A percentile compares a stretch with the other conserved stretches of the same genome.
Evolutionary conservation across 345 rosid genomes (phyloP).

Genomic region (Salix arbutifolia): DNA sequence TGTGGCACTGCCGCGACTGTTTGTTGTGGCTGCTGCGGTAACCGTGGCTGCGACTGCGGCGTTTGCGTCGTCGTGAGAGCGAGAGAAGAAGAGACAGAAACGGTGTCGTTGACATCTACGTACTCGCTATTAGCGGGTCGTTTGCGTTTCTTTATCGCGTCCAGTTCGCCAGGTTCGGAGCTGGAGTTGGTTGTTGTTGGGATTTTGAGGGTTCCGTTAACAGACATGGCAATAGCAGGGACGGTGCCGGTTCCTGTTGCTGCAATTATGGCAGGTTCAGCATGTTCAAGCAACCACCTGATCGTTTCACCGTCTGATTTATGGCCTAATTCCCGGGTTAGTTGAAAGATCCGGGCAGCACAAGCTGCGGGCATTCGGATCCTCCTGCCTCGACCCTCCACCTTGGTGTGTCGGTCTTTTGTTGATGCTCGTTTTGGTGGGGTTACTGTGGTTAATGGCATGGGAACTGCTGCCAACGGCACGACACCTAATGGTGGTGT

Average conservation of each 20-base stretch:
- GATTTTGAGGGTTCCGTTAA: constrained; percentile 76
- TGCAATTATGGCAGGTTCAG: constrained; percentile 80
- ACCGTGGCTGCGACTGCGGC: not conserved
- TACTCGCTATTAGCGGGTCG: constrained; percentile 73
- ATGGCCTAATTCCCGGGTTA: constrained; percentile 84
- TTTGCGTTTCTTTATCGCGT: constrained; percentile 59
- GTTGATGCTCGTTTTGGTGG: constrained; percentile 60
- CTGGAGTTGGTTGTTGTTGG: constrained; percentile 57
- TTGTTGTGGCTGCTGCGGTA: constrained; percentile 2
- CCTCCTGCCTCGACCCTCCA: constrained; percentile 89
- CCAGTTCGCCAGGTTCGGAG: constrained; percentile 36
- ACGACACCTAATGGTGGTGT: constrained; percentile 7
- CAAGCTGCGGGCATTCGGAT: constrained; percentile 95
- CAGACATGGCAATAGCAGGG: constrained; percentile 91
- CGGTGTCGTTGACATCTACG: constrained; percentile 50
- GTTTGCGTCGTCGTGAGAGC: constrained; percentile 36
- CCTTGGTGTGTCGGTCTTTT: constrained; percentile 90
- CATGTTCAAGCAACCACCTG: constrained; percentile 79
- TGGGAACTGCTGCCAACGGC: constrained; percentile 29
- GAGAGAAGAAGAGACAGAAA: constrained; percentile 44
- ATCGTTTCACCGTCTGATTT: constrained; percentile 92
- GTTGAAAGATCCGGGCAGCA: constrained; percentile 85
- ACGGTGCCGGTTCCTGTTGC: constrained; percentile 93
- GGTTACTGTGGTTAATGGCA: constrained; percentile 29
- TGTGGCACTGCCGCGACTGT: constrained; percentile 31